These are phyloP conservation scores for Trifolium repens DNA, from an alignment of 306 rosid species.

Conservation along the genomic window DNA sequence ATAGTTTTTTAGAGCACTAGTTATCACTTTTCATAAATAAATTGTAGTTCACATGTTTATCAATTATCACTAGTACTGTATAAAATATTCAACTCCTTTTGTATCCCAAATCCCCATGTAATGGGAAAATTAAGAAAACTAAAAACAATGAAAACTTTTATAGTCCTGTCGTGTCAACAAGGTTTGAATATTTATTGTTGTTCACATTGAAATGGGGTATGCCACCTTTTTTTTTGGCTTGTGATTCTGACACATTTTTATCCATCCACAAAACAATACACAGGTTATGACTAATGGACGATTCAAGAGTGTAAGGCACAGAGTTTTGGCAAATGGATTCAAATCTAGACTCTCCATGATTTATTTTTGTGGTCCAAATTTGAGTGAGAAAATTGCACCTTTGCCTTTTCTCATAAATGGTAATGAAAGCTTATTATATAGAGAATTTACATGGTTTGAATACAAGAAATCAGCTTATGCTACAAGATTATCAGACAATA, in stretches of 20 bases:
- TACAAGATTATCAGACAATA: slow-evolving; percentile 66
- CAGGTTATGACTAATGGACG: slow-evolving; percentile 91
- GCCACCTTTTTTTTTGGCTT: neutral
- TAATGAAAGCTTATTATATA: slow-evolving; percentile 74
- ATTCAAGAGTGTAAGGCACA: slow-evolving; percentile 76
- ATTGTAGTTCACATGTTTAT: too few species aligned
- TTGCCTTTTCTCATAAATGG: slow-evolving; percentile 63
- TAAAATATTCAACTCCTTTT: too few species aligned
- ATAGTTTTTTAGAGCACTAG: too few species aligned
- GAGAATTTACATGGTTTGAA: slow-evolving; percentile 85
- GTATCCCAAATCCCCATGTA: neutral
- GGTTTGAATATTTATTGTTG: neutral
- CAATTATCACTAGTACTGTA: too few species aligned
- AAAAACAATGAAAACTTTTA: neutral
- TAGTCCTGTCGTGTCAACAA: slow-evolving; percentile 16
- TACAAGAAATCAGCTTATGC: slow-evolving; percentile 64
- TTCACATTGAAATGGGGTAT: slow-evolving; percentile 11
- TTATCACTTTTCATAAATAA: neutral
- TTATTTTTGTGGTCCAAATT: slow-evolving; percentile 75
- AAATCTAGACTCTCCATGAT: slow-evolving; percentile 84
- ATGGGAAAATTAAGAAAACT: neutral
- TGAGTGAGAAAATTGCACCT: slow-evolving; percentile 73
- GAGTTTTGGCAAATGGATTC: slow-evolving; percentile 67
- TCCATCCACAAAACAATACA: slow-evolving; percentile 36
- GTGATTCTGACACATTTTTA: neutral